Percentiles rank a stretch among this genome's conserved stretches.
phyloP scores from a whole-genome alignment of 805 yeast genomes.

The Pichia cephalocereana region DNA sequence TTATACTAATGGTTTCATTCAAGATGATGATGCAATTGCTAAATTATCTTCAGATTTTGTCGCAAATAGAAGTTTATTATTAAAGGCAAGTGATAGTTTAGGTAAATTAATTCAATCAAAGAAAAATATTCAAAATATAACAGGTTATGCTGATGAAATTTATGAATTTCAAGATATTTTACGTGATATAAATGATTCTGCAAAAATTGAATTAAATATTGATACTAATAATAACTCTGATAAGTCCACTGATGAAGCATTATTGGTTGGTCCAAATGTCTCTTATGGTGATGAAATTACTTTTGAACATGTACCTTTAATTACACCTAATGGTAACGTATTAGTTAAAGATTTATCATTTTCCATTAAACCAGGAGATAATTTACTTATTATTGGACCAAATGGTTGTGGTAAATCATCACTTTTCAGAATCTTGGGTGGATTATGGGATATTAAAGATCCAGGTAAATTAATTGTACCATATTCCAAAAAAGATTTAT shows the following conservation, averaged over 20 bases:
- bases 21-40: conserved; percentile 29
- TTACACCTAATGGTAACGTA: conserved; percentile 77
- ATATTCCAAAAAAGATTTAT: conserved; percentile 53
- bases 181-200: conserved; percentile 33
- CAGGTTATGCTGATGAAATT: conserved; percentile 74
- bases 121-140: conserved; percentile 71
- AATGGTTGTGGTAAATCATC: conserved; percentile 96
- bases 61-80: conserved; percentile 73
- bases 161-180: conserved; percentile 60
- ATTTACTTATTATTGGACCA: conserved; percentile 86
- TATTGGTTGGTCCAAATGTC: conserved; percentile 26
- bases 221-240: conserved; percentile 6
- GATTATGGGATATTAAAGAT: conserved; percentile 76
- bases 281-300: conserved; percentile 51
- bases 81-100: conserved; percentile 80
- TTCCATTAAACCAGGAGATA: conserved; percentile 71
- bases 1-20: conserved; percentile 30
- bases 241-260: conserved; percentile 12
- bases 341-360: conserved; percentile 60
- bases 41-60: conserved; percentile 71
- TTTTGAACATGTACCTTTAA: conserved; percentile 67
- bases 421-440: conserved; percentile 81
- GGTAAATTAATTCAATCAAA: conserved; percentile 82
- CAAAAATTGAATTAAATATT: conserved; percentile 16
- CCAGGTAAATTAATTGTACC: conserved; percentile 57